Conservation (phyloP, 352 stramenopile species). For the Thalassiosira mediterranea region DNA sequence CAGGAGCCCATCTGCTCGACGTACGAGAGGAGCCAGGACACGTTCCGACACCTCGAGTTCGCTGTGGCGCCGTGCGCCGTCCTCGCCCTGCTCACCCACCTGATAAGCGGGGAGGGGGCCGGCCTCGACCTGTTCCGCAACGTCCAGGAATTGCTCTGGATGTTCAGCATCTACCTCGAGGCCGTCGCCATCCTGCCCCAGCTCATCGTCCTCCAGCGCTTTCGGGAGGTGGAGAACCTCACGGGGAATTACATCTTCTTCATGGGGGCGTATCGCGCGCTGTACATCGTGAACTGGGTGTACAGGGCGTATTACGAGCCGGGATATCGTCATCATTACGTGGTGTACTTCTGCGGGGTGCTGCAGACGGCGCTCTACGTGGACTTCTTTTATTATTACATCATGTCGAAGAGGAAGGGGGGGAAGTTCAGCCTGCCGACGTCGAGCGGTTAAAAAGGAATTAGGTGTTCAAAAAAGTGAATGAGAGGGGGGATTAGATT, state of each 20-base stretch:
- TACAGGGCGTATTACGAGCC: constrained; percentile 95
- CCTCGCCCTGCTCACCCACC: constrained; percentile 94
- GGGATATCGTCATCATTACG: constrained; percentile 97
- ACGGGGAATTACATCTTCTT: constrained; percentile 99
- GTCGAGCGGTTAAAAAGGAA: too few relatives aligned
- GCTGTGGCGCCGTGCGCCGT: constrained; percentile 93
- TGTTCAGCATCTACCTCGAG: constrained; percentile 99
- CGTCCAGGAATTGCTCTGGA: constrained; percentile 93
- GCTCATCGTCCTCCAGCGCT: constrained; percentile 98
- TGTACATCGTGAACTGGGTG: constrained; percentile 99
- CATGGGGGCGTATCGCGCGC: constrained; percentile 95
- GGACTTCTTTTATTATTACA: constrained; percentile 99
- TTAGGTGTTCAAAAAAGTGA: too few relatives aligned
- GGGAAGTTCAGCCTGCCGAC: constrained; percentile 79
- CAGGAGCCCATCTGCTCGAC: constrained; percentile 95
- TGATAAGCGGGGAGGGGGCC: constrained; percentile 79
- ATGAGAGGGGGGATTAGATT: too few relatives aligned
- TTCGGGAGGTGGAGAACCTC: constrained; percentile 98
- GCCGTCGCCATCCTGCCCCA: constrained; percentile 98
- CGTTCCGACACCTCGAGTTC: constrained; percentile 98
- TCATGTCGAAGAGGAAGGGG: constrained; percentile 80
- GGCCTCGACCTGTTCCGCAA: constrained; percentile 56
- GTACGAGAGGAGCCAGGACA: constrained; percentile 99
- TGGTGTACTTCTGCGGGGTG: constrained; percentile 98
- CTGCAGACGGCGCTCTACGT: constrained; percentile 99